phyloP scores from a whole-genome alignment of 441 rosid species.

The Raphanus hybrid region DNA sequence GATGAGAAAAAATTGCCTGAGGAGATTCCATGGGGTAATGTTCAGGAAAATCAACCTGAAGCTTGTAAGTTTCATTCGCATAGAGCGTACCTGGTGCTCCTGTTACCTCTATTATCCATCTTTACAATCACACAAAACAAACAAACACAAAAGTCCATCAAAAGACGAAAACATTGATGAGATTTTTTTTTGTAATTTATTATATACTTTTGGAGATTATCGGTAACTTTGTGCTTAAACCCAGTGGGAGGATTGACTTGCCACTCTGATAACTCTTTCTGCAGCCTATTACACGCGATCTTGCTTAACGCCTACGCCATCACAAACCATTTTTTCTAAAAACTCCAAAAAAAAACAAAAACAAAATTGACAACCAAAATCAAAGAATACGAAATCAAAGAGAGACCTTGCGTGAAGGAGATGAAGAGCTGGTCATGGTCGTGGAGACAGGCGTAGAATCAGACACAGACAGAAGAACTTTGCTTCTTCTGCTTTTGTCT shows the following conservation, averaged over 20 bases:
- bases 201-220: constrained; percentile 58
- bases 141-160: neutral
- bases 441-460: constrained; percentile 24
- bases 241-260: constrained; percentile 64
- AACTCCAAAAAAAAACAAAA: neutral
- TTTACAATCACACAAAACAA: constrained; percentile 17
- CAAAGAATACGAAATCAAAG: neutral
- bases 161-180: neutral
- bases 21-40: constrained; percentile 84
- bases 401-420: constrained; percentile 60
- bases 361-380: neutral
- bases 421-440: constrained; percentile 66
- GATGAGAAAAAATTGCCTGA: constrained; percentile 47
- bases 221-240: constrained; percentile 66
- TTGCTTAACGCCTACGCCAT: constrained; percentile 58
- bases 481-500: constrained; percentile 22
- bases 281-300: constrained; percentile 67
- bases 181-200: neutral
- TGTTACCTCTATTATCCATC: constrained; percentile 75
- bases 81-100: constrained; percentile 76
- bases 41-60: constrained; percentile 79
- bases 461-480: constrained; percentile 19
- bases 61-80: constrained; percentile 69
- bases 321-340: neutral
- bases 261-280: constrained; percentile 68